Evolutionary conservation across 495 filamentous ascomycete species (phyloP).

Genomic region (Neurospora sp.): DNA sequence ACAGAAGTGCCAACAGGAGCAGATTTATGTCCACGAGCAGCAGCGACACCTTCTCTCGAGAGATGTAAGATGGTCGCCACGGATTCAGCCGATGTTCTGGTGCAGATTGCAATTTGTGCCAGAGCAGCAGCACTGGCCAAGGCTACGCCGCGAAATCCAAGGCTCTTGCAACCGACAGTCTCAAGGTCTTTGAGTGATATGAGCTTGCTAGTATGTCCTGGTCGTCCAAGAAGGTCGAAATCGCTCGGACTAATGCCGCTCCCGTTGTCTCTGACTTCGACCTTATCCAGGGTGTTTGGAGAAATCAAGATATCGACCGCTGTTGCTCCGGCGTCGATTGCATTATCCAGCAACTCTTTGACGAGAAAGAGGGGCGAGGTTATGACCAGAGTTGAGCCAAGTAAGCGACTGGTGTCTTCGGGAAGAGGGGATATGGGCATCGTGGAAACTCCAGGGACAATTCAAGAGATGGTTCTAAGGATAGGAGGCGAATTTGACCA

Average conservation of each 20-base stretch:
- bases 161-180: conserved; percentile 49
- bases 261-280: conserved; percentile 88
- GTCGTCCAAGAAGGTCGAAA: conserved; percentile 54
- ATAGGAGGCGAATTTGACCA: not conserved
- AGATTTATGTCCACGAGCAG: conserved; percentile 36
- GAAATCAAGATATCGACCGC: conserved; percentile 66
- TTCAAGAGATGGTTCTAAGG: not conserved
- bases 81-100: conserved; percentile 59
- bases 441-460: not conserved
- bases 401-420: conserved; percentile 48
- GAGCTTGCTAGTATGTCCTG: conserved; percentile 82
- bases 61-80: conserved; percentile 42
- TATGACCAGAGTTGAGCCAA: conserved; percentile 66
- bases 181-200: conserved; percentile 60
- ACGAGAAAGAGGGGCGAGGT: conserved; percentile 63
- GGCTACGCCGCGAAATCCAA: conserved; percentile 87
- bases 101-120: conserved; percentile 56
- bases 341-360: conserved; percentile 91
- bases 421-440: conserved; percentile 48
- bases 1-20: conserved; percentile 77
- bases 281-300: conserved; percentile 64
- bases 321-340: conserved; percentile 72
- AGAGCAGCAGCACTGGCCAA: conserved; percentile 69
- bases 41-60: conserved; percentile 27
- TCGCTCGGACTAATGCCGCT: conserved; percentile 67